These are phyloP conservation scores for Xanthoparmelia taractica DNA, from an alignment of 495 filamentous ascomycete genomes.

Conservation along the genomic window DNA sequence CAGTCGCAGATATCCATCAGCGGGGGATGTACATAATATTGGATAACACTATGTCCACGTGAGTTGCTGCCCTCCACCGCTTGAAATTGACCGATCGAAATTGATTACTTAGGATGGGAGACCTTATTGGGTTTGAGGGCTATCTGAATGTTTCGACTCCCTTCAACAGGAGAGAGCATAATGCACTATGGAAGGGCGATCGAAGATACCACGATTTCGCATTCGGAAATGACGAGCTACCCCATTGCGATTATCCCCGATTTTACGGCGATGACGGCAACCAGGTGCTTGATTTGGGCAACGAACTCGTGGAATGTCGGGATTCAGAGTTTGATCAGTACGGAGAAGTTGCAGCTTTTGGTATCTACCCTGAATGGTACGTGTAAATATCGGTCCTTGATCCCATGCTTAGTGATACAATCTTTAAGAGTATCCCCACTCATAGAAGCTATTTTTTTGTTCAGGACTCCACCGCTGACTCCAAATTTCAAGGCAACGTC, in stretches of 20 bases:
- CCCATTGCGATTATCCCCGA: conserved; percentile 54
- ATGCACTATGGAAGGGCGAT: conserved; percentile 49
- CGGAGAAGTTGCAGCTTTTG: conserved; percentile 61
- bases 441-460: neutral
- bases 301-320: conserved; percentile 49
- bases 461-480: neutral
- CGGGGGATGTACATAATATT: conserved; percentile 65
- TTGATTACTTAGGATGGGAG: conserved; percentile 48
- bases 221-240: conserved; percentile 49
- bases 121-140: conserved; percentile 61
- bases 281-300: conserved; percentile 37
- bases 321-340: conserved; percentile 67
- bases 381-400: too few relatives aligned
- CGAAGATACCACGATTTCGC: conserved; percentile 57
- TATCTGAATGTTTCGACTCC: conserved; percentile 58
- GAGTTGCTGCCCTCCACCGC: conserved; percentile 27
- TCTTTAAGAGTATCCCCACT: conserved; percentile 39
- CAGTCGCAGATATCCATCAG: conserved; percentile 56
- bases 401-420: too few relatives aligned
- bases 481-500: conserved; percentile 36
- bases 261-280: conserved; percentile 61
- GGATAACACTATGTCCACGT: conserved; percentile 66
- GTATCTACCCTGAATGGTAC: conserved; percentile 55
- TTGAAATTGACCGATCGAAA: neutral
- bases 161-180: conserved; percentile 50